Base-by-base conservation (phyloP, 2,329 filamentous ascomycete genomes). In the Aspergillus ruber region DNA sequence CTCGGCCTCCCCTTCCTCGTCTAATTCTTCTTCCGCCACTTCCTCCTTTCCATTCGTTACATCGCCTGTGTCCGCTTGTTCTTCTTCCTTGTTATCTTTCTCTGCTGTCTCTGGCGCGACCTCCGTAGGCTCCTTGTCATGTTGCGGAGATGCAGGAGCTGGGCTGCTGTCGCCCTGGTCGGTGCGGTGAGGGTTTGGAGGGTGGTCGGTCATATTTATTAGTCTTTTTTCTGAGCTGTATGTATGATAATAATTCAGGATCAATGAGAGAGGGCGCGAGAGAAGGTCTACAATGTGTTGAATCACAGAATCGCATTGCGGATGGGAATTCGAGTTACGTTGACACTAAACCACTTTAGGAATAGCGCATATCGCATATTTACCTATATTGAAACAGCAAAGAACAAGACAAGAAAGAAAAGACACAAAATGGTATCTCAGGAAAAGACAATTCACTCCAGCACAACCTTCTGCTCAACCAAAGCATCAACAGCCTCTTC, bases 1-100 rank as follows among this genome's bases (percentile, higher is more conserved):
- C 17, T 45, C 42, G n/a, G 56, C 41, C 8, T 48, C 40, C 5
- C 49, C 46, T n/a, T 53, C 35, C 21, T 75, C 33, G 67, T 95
- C 88, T 9, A 6, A 13, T 7, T 8, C 10, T 18, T 44, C 17
- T 15, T 20, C 6, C 20, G 33, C 18, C 13, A 5, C 6, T 3
- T 39, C 18, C 23, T 48, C 45, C 25, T 51, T 43, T 9, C 50
- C 51, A 43, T 18, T 44, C 32, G 10, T 45, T 47, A 50, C 27
- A 42, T 50, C 44, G 36, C 35, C 43, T 43, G n/a, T 36, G 6
- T 46, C 2, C 29, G 20, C 25, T 44, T 12, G n/a, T 20, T 33
- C 17, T 40, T 18, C n/a, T 42, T 17, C 47, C 35, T 43, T 21
- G 21, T 21, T 21, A 20, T 29, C 27, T 36, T 88, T 81, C 70